These are phyloP conservation scores for Phialophora macrospora DNA, from an alignment of 2,329 filamentous ascomycete genomes.

Conservation along the genomic window DNA sequence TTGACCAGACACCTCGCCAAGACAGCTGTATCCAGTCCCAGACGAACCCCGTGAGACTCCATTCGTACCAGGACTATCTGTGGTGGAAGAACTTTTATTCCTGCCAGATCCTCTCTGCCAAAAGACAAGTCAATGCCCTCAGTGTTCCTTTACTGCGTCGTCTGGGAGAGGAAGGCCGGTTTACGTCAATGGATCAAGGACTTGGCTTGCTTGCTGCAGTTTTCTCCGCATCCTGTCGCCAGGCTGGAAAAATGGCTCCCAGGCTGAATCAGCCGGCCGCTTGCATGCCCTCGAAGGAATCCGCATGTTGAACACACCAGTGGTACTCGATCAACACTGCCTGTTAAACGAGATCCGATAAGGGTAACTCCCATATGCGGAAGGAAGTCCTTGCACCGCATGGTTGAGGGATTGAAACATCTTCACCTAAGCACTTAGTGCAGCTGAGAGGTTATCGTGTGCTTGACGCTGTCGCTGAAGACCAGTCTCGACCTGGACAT, in stretches of 20 bases:
- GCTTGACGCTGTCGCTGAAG: neutral
- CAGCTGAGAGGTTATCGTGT: neutral
- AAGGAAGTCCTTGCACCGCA: neutral
- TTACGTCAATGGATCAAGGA: neutral
- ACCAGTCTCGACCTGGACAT: neutral
- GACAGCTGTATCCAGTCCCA: neutral
- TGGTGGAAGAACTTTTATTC: too few relatives aligned
- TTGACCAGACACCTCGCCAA: neutral
- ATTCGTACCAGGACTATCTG: neutral
- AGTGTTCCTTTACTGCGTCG: neutral
- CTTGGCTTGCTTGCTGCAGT: neutral
- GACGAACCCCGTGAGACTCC: neutral
- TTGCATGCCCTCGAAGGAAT: neutral
- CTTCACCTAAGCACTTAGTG: slow-evolving; percentile 1
- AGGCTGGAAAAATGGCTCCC: neutral
- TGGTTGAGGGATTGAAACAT: neutral
- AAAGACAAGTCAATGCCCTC: neutral
- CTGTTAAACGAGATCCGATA: neutral
- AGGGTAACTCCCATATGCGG: neutral
- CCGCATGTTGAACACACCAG: neutral
- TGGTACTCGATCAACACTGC: neutral
- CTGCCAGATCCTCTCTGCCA: neutral
- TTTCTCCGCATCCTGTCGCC: neutral
- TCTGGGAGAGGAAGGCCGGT: neutral
- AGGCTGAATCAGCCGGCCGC: slow-evolving; percentile 4